A percentile compares a stretch with the other conserved stretches of the same genome.
These are phyloP conservation scores for Leccinum angustisporum DNA, from an alignment of 1,284 basidiomycete species.

Conservation along the genomic window DNA sequence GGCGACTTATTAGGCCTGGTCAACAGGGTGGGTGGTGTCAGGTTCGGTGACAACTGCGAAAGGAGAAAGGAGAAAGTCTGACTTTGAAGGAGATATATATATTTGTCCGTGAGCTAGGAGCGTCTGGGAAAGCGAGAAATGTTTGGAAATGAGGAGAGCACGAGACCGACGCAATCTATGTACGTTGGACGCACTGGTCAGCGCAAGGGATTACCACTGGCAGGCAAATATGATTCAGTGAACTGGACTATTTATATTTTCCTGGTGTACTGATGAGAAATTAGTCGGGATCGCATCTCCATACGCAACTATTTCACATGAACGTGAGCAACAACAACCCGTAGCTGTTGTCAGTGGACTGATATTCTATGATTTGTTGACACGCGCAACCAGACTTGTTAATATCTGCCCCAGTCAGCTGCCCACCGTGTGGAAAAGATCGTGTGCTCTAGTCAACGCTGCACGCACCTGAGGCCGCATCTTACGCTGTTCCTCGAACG, in stretches of 20 bases:
- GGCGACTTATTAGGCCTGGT: background rate
- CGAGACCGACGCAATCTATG: background rate
- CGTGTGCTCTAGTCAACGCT: background rate
- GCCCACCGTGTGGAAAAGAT: background rate
- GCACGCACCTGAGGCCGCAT: background rate
- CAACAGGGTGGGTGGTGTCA: background rate
- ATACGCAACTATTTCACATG: background rate
- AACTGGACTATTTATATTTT: background rate
- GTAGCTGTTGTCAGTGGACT: background rate
- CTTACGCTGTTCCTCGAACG: background rate
- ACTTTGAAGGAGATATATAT: conserved; percentile 11
- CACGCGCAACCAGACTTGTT: background rate
- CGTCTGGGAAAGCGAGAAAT: background rate
- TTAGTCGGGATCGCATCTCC: background rate
- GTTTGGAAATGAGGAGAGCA: conserved; percentile 2
- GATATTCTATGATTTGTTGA: background rate
- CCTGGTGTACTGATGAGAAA: background rate
- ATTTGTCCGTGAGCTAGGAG: conserved; percentile 18
- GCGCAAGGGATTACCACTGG: background rate
- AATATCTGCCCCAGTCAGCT: background rate
- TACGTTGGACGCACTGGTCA: background rate
- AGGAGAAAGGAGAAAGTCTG: background rate
- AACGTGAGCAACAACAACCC: background rate
- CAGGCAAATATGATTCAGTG: background rate
- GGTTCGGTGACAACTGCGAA: conserved; percentile 7